Percentiles rank a stretch among this genome's conserved stretches.
Conservation (phyloP, 331 rosid species). For the Malus hybrid region DNA sequence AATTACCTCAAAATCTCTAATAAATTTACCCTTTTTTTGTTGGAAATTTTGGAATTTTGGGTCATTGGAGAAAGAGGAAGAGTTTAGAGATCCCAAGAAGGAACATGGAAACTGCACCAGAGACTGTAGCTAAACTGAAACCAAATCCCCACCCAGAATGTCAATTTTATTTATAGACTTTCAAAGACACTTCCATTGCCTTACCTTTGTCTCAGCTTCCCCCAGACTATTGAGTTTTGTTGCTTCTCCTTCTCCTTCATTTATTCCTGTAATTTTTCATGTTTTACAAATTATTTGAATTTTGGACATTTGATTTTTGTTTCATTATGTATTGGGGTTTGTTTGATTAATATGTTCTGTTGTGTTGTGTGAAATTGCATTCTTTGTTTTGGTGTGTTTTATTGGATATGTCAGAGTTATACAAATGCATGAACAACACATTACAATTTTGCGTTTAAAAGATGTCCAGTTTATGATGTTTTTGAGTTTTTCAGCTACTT, state of each 20-base stretch:
- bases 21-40: no score
- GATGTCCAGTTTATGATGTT: no score
- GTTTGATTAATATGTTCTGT: no score
- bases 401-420: no score
- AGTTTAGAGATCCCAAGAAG: background rate
- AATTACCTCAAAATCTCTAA: no score
- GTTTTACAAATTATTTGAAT: background rate
- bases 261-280: background rate
- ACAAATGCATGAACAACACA: no score
- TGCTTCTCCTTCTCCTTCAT: background rate
- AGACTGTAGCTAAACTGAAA: constrained; percentile 54
- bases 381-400: no score
- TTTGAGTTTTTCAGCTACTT: no score
- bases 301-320: background rate
- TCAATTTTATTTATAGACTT: constrained; percentile 64
- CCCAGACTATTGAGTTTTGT: constrained; percentile 28
- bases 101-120: constrained; percentile 29
- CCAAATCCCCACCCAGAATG: constrained; percentile 75
- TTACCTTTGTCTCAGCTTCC: constrained; percentile 69
- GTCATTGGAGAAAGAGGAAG: background rate
- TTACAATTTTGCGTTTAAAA: no score
- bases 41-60: no score
- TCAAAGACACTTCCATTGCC: constrained; percentile 54
- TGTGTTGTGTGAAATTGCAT: no score
- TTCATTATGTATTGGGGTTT: background rate